Percentiles rank a stretch among this genome's conserved stretches.
Evolutionary conservation across 2,329 filamentous ascomycete species (phyloP).

Genomic region (Pseudogymnoascus sp.): DNA sequence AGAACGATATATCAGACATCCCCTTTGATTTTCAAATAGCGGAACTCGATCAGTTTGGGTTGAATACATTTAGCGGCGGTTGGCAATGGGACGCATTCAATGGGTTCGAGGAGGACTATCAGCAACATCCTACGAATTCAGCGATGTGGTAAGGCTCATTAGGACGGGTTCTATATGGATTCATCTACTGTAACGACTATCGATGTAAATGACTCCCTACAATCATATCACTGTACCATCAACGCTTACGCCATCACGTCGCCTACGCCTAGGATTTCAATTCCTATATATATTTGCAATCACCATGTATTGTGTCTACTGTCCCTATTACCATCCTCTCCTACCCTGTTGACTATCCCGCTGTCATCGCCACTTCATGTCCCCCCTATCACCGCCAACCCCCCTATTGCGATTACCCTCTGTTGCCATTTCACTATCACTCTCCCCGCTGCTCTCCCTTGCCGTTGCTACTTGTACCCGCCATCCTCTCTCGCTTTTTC

Average conservation of each 20-base stretch:
- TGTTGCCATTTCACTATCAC: background rate
- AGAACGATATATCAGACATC: background rate
- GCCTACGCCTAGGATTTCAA: background rate
- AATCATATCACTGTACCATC: background rate
- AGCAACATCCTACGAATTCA: background rate
- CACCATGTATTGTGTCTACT: background rate
- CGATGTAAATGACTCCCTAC: background rate
- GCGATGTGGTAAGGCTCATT: background rate
- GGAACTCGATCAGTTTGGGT: conserved; percentile 1
- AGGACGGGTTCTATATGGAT: background rate
- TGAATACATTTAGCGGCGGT: background rate
- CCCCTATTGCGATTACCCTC: background rate
- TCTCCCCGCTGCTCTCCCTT: background rate
- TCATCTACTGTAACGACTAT: background rate
- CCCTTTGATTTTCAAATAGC: conserved; percentile 4
- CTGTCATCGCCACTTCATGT: background rate
- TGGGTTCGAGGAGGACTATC: background rate
- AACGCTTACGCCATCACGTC: background rate
- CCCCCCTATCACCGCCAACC: background rate
- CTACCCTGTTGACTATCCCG: background rate
- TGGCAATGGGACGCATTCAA: conserved; percentile 4
- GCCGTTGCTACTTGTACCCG: background rate
- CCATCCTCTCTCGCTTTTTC: background rate
- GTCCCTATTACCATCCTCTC: background rate
- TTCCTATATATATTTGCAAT: background rate